Evolutionary conservation across 768 basidiomycete genomes (phyloP), one percentile per base, ranked within the genome.

Genomic region (Lentinula lateritia): DNA sequence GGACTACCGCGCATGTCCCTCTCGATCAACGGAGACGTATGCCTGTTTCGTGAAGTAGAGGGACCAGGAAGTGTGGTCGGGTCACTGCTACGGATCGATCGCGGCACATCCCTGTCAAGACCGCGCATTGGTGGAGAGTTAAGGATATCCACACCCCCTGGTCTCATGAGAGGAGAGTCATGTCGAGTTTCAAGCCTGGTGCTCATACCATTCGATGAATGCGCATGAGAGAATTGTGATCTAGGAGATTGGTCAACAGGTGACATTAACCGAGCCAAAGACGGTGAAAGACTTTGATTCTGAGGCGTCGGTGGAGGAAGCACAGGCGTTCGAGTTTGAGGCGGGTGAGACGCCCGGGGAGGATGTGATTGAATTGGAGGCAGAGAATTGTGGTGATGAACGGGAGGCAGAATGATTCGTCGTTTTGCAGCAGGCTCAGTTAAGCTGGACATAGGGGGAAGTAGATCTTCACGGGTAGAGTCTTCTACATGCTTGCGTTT

Each of bases 181-280:
- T 50, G 45, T 36, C 48, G 58, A 36, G 6, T 36, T 0, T 60
- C 58, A 41, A 50, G 58, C 16, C 58, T 46, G 34, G 46, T 20
- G 5, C 58, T 39, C 12, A 36, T 20, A 20, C 36, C 32, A 41
- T 23, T 43, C 18, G 56, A 16, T 9, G 38, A 23, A 57, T 39
- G 61, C 7, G 61, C 12, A 35, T 36, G 32, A 16, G 28, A 20
- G 39, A 53, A 61, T 10, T 46, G 35, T 6, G 60, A 28, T 18
- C 60, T 50, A 42, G 60, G 60, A 41, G 60, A 61, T 48, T 35
- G 67, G 62, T 60, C 58, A 58, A 59, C 56, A 23, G 85, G 85
- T n/a, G 85, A 85, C 48, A 86, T 78, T 66, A 87, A 82, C 77
- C 85, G 81, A 16, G 85, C 85, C 43, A 87, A 68, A 16, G 85